Evolutionary conservation across 805 yeast species (phyloP), one percentile per base, ranked within the genome.

Genomic region (Grigorovia transvaalensis): DNA sequence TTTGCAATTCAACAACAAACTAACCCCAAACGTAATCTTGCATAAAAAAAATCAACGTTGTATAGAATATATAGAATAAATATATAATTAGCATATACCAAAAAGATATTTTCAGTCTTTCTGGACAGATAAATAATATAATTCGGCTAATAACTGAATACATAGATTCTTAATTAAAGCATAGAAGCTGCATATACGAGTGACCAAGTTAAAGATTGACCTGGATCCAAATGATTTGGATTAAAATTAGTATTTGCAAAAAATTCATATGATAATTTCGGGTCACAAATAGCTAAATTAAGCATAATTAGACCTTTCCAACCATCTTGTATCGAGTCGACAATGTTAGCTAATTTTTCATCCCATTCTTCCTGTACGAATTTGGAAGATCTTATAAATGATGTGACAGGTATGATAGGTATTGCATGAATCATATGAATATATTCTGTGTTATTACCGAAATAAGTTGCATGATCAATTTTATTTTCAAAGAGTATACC

Each of bases 121-220:
- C 6, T 23, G 27, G 27, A 23, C 27, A 23, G 6, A 23, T 6
- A 23, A 23, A 23, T 23, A 6, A 23, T 23, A 3, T 23, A 23
- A 6, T 23, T 23, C 6, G 27, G 27, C 27, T 23, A 23, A 23
- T 23, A 23, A 23, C 6, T 23, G n/a, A n/a, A n/a, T n/a, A n/a
- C 6, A 23, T 17, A 11, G 18, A 11, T 40, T 44, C 13, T 38
- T 15, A 13, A 19, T 30, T 43, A 52, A n/a, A 56, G 35, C 51
- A 64, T 62, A 3, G 67, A 66, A 19, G 67, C 96, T 46, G 87
- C 74, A 57, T 78, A 86, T 0, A 95, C 81, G 56, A 89, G 71
- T 12, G 90, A 82, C 95, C 96, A 89, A 0, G 96, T 84, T 55
- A 82, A 71, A 29, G 91, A 82, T 75, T 88, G 91, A 2, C 97